A percentile compares a stretch with the other conserved stretches of the same genome.
phyloP scores from a whole-genome alignment of 208 protist species.

The Crithidia expoeki region DNA sequence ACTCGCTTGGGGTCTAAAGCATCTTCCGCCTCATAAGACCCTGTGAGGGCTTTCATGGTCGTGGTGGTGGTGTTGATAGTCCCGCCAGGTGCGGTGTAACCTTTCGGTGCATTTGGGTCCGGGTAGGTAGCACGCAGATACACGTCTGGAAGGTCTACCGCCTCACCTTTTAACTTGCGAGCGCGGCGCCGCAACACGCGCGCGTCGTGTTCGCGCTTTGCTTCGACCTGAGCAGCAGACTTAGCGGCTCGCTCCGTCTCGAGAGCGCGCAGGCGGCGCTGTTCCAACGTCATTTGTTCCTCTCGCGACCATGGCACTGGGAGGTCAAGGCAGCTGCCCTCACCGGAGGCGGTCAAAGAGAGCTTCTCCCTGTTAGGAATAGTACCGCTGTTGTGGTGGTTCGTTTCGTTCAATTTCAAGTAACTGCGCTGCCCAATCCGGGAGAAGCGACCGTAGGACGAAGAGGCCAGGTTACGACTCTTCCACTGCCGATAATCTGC shows the following conservation, averaged over 20 bases:
- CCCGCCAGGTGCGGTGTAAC: conserved; percentile 6
- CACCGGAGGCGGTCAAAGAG: conserved; percentile 4
- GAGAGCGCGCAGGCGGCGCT: conserved; percentile 35
- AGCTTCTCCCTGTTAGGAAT: background rate
- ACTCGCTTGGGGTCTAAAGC: conserved; percentile 17
- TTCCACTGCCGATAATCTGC: conserved; percentile 56
- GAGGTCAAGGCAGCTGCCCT: background rate
- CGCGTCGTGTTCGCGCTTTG: conserved; percentile 10
- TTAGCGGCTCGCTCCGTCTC: conserved; percentile 33
- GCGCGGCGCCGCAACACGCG: conserved; percentile 30
- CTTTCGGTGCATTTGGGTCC: conserved; percentile 14
- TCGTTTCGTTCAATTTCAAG: background rate
- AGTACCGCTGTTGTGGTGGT: background rate
- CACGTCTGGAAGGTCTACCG: conserved; percentile 48
- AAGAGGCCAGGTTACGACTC: conserved; percentile 16
- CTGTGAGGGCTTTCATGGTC: too few species aligned
- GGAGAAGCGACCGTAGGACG: conserved; percentile 30
- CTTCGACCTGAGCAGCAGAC: conserved; percentile 9
- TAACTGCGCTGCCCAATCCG: background rate
- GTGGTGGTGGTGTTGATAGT: background rate
- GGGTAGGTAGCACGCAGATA: conserved; percentile 49
- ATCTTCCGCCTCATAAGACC: conserved; percentile 9
- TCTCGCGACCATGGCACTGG: conserved; percentile 1
- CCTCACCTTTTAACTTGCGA: conserved; percentile 40
- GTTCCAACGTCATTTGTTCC: conserved; percentile 29